Conservation (phyloP, 352 stramenopile genomes). For the Phytophthora pseudosyringae region DNA sequence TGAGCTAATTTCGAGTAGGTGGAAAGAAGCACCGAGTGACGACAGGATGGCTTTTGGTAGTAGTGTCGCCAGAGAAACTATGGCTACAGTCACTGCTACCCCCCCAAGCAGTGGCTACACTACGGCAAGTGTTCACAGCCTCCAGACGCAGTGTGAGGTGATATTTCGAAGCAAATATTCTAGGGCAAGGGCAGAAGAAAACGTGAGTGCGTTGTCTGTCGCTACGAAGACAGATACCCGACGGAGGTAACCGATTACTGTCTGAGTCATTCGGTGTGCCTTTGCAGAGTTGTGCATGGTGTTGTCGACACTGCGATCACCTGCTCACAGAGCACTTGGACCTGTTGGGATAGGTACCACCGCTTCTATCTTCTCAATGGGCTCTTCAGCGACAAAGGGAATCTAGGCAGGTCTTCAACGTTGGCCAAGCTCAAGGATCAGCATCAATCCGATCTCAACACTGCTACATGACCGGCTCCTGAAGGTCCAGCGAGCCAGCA, state of each 20-base stretch:
- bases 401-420: no score
- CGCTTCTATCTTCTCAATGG: no score
- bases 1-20: not conserved
- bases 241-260: conserved; percentile 16
- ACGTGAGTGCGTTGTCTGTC: conserved; percentile 11
- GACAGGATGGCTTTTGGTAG: not conserved
- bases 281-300: conserved; percentile 8
- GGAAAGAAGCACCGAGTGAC: not conserved
- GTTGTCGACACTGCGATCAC: not conserved
- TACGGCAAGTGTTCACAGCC: not conserved
- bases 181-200: conserved; percentile 4
- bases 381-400: no score
- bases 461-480: no score
- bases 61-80: not conserved
- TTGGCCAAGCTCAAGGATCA: no score
- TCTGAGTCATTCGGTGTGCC: conserved; percentile 1
- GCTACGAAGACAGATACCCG: conserved; percentile 11
- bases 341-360: conserved; percentile 4
- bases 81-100: not conserved
- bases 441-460: no score
- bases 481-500: no score
- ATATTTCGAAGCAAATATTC: conserved; percentile 8
- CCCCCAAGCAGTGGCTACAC: not conserved
- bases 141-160: not conserved
- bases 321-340: conserved; percentile 7